These are phyloP conservation scores for Halophytophthora polymorphica DNA, from an alignment of 352 stramenopile species.

Conservation along the genomic window DNA sequence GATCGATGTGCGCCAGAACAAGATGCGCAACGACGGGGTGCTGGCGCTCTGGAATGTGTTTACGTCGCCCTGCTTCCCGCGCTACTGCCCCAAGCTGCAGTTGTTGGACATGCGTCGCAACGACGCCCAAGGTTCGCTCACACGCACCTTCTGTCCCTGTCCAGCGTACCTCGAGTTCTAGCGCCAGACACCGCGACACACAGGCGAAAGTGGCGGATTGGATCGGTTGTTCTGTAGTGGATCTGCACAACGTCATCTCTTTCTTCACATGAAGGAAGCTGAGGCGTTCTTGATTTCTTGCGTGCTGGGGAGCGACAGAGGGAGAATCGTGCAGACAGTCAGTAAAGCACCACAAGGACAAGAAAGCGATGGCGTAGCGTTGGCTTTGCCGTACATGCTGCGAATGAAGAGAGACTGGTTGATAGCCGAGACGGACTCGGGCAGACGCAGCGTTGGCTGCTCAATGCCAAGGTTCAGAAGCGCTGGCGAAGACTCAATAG, in stretches of 20 bases:
- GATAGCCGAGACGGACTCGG: conserved; percentile 57
- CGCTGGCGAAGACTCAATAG: conserved; percentile 27
- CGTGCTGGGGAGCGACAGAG: conserved; percentile 24
- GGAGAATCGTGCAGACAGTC: neutral
- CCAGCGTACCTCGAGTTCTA: conserved; percentile 55
- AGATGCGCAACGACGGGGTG: conserved; percentile 55
- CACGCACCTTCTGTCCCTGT: conserved; percentile 52
- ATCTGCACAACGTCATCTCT: neutral
- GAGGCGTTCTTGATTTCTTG: conserved; percentile 74
- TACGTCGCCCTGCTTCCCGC: conserved; percentile 41
- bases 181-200: neutral
- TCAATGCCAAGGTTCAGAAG: conserved; percentile 64
- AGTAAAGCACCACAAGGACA: neutral
- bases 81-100: conserved; percentile 59
- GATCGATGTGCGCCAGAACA: conserved; percentile 65
- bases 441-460: conserved; percentile 53
- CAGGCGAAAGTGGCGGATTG: conserved; percentile 1
- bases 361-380: neutral
- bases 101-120: conserved; percentile 66
- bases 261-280: conserved; percentile 50
- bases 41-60: conserved; percentile 72
- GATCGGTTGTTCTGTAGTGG: neutral
- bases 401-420: conserved; percentile 61
- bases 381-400: conserved; percentile 43
- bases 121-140: conserved; percentile 42